phyloP scores from a whole-genome alignment of 2,329 filamentous ascomycete genomes.

The Annulohypoxylon truncatum region DNA sequence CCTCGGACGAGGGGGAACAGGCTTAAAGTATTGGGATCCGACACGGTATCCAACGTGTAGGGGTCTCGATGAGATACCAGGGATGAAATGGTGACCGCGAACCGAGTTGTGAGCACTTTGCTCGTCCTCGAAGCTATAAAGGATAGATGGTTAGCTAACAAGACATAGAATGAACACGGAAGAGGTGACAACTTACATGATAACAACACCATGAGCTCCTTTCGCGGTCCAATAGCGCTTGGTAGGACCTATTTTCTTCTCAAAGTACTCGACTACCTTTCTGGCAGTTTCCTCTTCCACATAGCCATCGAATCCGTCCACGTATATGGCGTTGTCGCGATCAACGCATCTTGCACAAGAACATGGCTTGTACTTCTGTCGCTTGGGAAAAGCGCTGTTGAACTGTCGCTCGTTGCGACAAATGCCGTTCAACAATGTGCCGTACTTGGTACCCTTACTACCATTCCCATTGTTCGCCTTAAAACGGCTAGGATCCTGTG shows the following conservation, averaged over 20 bases:
- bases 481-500: no score
- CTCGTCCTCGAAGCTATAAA: not conserved
- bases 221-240: not conserved
- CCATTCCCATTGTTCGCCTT: no score
- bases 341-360: slow-evolving; percentile 22
- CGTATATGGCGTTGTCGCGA: slow-evolving; percentile 32
- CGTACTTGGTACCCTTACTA: no score
- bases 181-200: not conserved
- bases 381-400: accelerated
- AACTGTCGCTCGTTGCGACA: slow-evolving; percentile 31
- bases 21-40: not conserved
- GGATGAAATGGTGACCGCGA: not conserved
- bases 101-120: not conserved
- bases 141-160: not conserved
- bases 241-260: not conserved
- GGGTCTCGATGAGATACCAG: no score
- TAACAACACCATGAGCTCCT: not conserved
- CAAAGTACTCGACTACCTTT: not conserved
- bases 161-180: not conserved
- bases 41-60: not conserved
- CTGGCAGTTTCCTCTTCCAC: not conserved
- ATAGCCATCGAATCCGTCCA: slow-evolving; percentile 2
- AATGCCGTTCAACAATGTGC: no score
- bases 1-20: not conserved
- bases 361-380: slow-evolving; percentile 36